Evolutionary conservation across 345 rosid species (phyloP).

Genomic region (Rhodamnia rubescens): DNA sequence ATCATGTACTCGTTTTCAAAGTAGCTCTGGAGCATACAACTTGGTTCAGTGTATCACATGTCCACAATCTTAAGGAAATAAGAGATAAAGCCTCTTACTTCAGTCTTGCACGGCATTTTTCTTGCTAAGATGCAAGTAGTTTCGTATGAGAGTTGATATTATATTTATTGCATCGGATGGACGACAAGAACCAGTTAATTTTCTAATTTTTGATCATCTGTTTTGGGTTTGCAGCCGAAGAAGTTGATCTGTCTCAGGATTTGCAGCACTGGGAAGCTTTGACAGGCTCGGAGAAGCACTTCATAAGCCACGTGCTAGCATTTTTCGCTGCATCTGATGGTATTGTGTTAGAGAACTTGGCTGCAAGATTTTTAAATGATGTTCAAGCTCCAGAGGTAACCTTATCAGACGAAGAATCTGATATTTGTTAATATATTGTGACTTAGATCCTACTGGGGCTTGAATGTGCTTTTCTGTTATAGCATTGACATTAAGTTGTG

Average conservation of each 20-base stretch:
- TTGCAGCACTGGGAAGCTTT: constrained; percentile 63
- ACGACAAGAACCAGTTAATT: neutral
- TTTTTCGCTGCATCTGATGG: constrained; percentile 96
- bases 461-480: neutral
- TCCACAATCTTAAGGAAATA: neutral
- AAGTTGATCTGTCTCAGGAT: constrained; percentile 87
- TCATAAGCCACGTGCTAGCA: constrained; percentile 70
- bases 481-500: neutral
- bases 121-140: neutral
- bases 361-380: constrained; percentile 79
- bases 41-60: neutral
- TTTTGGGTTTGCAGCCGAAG: constrained; percentile 57
- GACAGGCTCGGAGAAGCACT: constrained; percentile 62
- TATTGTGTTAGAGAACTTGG: constrained; percentile 82
- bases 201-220: neutral
- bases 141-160: neutral
- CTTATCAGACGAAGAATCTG: neutral
- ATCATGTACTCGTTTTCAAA: neutral
- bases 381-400: constrained; percentile 81
- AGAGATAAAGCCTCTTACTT: neutral
- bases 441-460: neutral
- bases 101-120: neutral
- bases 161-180: neutral
- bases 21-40: neutral
- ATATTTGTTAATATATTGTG: neutral